These are phyloP conservation scores for Carex scoparia DNA, from an alignment of 176 grass and related monocot genomes.

Conservation along the genomic window DNA sequence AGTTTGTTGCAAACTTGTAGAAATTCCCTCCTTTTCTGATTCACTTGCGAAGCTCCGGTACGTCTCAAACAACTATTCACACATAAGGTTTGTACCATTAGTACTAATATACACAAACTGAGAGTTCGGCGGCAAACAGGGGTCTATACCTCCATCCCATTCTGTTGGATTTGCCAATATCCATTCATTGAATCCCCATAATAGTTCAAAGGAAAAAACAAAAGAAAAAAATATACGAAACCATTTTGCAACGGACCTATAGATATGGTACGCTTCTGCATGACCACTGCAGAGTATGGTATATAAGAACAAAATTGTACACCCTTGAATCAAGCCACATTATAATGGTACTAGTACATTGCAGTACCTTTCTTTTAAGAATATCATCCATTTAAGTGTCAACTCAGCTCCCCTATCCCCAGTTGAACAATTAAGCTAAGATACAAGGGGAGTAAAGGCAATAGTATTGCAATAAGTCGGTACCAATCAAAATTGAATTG, in stretches of 20 bases:
- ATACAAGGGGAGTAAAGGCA: neutral
- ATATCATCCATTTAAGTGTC: conserved; percentile 22
- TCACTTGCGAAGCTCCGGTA: conserved; percentile 89
- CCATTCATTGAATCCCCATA: neutral
- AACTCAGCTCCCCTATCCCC: neutral
- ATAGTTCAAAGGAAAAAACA: conserved; percentile 4
- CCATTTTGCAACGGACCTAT: neutral
- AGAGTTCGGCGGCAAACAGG: neutral
- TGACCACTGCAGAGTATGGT: neutral
- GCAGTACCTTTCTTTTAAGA: conserved; percentile 5
- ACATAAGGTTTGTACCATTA: neutral
- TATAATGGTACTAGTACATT: neutral
- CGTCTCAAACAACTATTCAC: conserved; percentile 77
- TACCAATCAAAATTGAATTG: neutral
- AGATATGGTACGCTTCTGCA: neutral
- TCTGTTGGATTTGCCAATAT: neutral
- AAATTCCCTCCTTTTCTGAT: conserved; percentile 79
- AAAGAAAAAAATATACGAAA: neutral
- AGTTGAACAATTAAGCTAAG: neutral
- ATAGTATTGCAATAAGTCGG: neutral
- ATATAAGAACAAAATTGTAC: neutral
- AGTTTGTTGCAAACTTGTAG: conserved; percentile 69
- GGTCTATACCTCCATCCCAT: neutral
- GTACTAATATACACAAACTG: neutral
- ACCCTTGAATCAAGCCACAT: neutral